A percentile compares a stretch with the other conserved stretches of the same genome.
phyloP scores from a whole-genome alignment of 768 basidiomycete genomes.

The Collybia mongolica region DNA sequence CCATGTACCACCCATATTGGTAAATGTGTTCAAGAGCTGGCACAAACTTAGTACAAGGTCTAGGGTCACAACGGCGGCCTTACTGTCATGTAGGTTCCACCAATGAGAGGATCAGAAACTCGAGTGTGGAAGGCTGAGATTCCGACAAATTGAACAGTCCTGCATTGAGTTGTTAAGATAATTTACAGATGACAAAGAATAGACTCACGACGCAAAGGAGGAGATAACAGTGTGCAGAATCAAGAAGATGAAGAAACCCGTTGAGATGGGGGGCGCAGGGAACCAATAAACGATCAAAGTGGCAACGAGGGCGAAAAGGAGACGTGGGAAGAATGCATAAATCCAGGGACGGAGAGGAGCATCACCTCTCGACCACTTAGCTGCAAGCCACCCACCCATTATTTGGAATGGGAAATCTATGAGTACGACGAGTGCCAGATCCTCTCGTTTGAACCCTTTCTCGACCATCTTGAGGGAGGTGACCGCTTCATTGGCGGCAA shows the following conservation, averaged over 20 bases:
- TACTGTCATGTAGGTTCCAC: constrained; percentile 99
- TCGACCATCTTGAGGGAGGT: constrained; percentile 94
- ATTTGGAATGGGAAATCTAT: constrained; percentile 99
- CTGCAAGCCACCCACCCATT: constrained; percentile 90
- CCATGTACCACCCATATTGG: constrained; percentile 98
- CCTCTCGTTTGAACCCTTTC: constrained; percentile 94
- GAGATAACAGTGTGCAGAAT: constrained; percentile 80
- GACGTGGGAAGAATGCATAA: constrained; percentile 85
- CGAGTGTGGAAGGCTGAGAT: constrained; percentile 99
- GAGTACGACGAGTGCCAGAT: constrained; percentile 91
- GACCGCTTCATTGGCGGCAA: constrained; percentile 90
- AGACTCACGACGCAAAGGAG: constrained; percentile 79
- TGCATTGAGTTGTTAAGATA: constrained; percentile 23
- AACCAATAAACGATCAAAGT: constrained; percentile 83
- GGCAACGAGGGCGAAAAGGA: constrained; percentile 68
- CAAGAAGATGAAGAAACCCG: constrained; percentile 77
- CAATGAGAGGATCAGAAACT: constrained; percentile 94
- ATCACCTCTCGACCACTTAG: constrained; percentile 84
- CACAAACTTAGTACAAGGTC: neutral
- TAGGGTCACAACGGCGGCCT: constrained; percentile 17
- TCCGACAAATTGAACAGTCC: constrained; percentile 98
- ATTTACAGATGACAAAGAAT: neutral
- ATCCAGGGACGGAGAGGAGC: constrained; percentile 86
- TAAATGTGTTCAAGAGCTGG: constrained; percentile 91
- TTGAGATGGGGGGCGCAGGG: constrained; percentile 72